Conservation (phyloP, 1,284 basidiomycete genomes). For the Phaffia rhodozyma region DNA sequence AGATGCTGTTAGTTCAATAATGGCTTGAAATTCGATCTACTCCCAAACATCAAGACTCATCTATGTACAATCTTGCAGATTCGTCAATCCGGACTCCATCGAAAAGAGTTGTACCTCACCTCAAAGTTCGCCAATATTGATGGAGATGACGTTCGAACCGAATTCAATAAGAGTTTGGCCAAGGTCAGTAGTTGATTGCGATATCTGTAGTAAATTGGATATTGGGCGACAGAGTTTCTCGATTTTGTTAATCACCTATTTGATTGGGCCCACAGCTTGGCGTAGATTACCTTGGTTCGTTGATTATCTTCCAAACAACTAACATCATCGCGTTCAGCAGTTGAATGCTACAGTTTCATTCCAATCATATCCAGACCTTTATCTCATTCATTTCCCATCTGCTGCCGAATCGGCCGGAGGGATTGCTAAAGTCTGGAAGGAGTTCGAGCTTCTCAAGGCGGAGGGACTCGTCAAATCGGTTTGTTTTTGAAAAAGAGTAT, state of each 20-base stretch:
- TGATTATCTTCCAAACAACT: too few relatives aligned
- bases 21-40: background rate
- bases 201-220: background rate
- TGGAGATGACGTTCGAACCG: background rate
- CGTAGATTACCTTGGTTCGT: background rate
- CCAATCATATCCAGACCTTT: background rate
- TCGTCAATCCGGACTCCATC: slow-evolving; percentile 13
- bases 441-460: slow-evolving; percentile 13
- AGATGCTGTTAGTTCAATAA: background rate
- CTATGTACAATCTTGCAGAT: slow-evolving; percentile 18
- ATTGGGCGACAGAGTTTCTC: background rate
- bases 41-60: slow-evolving; percentile 6
- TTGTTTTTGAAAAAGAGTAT: background rate
- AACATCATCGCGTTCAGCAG: too few relatives aligned
- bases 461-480: slow-evolving; percentile 8
- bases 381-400: slow-evolving; percentile 15
- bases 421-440: slow-evolving; percentile 13
- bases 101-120: slow-evolving; percentile 20
- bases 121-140: slow-evolving; percentile 14
- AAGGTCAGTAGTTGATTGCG: background rate
- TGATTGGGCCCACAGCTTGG: background rate
- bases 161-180: background rate
- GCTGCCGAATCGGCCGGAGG: background rate
- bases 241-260: too few relatives aligned
- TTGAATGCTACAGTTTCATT: too few relatives aligned